Evolutionary conservation across 495 filamentous ascomycete genomes (phyloP).

Genomic region (Xylaria acuta): DNA sequence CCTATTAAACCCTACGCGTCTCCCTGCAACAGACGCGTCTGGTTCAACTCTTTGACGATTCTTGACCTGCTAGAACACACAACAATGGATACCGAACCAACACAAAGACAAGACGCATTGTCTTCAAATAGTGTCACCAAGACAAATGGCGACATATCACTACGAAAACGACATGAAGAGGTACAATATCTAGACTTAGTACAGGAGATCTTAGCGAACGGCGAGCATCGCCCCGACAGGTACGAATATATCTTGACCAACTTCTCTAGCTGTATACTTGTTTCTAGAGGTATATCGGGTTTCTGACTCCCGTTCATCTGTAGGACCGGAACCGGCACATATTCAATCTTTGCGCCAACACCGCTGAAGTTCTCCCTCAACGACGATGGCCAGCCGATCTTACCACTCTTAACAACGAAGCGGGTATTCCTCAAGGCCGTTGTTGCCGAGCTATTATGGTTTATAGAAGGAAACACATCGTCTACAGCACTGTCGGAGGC

Average conservation of each 20-base stretch:
- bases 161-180: conserved; percentile 63
- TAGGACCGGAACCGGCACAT: conserved; percentile 89
- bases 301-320: conserved; percentile 8
- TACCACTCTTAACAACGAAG: conserved; percentile 95
- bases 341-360: conserved; percentile 83
- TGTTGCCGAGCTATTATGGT: conserved; percentile 95
- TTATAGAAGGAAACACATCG: conserved; percentile 83
- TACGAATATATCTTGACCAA: conserved; percentile 34
- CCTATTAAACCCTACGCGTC: conserved; percentile 21
- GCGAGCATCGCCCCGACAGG: conserved; percentile 83
- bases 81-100: conserved; percentile 17
- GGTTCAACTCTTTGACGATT: background rate
- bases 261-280: background rate
- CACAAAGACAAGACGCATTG: conserved; percentile 10
- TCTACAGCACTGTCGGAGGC: conserved; percentile 72
- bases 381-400: conserved; percentile 62
- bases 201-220: conserved; percentile 72
- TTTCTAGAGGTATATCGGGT: background rate
- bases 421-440: conserved; percentile 93
- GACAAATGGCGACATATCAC: background rate
- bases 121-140: background rate
- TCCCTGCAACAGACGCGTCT: conserved; percentile 19
- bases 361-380: conserved; percentile 87
- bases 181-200: conserved; percentile 80
- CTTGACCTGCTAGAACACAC: background rate